phyloP scores from a whole-genome alignment of 306 rosid species.

The Myrica gale region DNA sequence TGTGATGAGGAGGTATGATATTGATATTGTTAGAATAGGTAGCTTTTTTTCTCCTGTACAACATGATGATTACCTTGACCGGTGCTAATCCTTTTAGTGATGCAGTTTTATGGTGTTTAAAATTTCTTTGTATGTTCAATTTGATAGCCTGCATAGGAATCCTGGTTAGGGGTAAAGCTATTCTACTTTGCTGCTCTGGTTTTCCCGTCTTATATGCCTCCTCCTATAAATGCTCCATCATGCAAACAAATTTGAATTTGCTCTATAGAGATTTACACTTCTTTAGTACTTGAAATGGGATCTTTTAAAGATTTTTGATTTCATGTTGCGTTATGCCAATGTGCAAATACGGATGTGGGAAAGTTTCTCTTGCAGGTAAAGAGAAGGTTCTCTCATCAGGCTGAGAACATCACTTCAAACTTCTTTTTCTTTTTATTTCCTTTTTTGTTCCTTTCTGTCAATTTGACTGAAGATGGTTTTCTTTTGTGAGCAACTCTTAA shows the following conservation, averaged over 20 bases:
- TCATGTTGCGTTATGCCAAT: not conserved
- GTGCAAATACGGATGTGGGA: not conserved
- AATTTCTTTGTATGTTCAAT: too few relatives aligned
- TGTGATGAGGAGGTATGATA: conserved; percentile 85
- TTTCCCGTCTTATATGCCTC: not conserved
- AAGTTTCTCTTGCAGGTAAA: not conserved
- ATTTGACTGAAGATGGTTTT: not conserved
- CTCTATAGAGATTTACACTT: not conserved
- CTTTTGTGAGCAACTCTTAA: conserved; percentile 24
- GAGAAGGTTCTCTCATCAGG: not conserved
- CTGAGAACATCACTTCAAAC: conserved; percentile 5
- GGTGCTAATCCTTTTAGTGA: not conserved
- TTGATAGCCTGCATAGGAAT: too few relatives aligned
- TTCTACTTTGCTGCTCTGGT: not conserved
- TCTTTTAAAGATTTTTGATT: not conserved
- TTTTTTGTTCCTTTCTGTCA: conserved; percentile 8
- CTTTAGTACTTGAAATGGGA: not conserved
- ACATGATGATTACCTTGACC: not conserved
- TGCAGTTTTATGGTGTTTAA: too few relatives aligned
- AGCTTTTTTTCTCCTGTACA: not conserved
- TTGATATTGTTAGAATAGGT: not conserved
- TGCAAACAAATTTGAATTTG: not conserved
- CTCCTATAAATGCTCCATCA: not conserved
- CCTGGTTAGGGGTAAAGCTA: not conserved
- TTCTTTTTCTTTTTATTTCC: not conserved